A percentile compares a stretch with the other conserved stretches of the same genome.
Conservation (phyloP, 345 rosid species). For the sweet orange (Citrus sinensis) region DVS_A1.0 CM039163.1:13183001-13183500, state of each 20-base stretch:
- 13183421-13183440: neutral
- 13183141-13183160: constrained; percentile 38
- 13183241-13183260: neutral
- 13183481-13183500: constrained; percentile 13
- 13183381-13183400: neutral
- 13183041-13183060: constrained; percentile 38
- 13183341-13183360: constrained; percentile 35
- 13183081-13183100: constrained; percentile 32
- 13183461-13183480: constrained; percentile 21
- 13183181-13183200: no score
- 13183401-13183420: neutral
- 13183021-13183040: constrained; percentile 36
- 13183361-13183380: constrained; percentile 20
- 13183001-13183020: constrained; percentile 35
- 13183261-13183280: constrained; percentile 10
- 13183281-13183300: constrained; percentile 28
- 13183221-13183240: neutral
- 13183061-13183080: constrained; percentile 39
- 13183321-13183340: constrained; percentile 41
- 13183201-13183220: no score
- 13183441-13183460: neutral
- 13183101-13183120: constrained; percentile 41
- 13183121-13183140: constrained; percentile 30
- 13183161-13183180: neutral
- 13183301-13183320: constrained; percentile 31